A percentile compares a stretch with the other conserved stretches of the same genome.
phyloP scores from a whole-genome alignment of 805 yeast species.

The Starmerella bombicola region DNA sequence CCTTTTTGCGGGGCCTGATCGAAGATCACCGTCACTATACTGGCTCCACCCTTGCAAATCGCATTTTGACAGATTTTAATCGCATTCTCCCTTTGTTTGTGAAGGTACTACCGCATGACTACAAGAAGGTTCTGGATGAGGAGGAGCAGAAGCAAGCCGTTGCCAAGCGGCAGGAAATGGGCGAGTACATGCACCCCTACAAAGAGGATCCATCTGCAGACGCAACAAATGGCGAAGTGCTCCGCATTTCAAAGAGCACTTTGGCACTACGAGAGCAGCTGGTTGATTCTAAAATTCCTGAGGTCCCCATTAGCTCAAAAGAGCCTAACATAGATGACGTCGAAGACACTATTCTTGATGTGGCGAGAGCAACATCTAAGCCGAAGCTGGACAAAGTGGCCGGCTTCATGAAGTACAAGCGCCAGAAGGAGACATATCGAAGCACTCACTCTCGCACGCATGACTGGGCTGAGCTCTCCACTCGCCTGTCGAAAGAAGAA shows the following conservation, averaged over 20 bases:
- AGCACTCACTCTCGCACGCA: conserved; percentile 57
- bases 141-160: conserved; percentile 55
- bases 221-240: conserved; percentile 81
- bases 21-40: conserved; percentile 96
- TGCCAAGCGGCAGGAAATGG: conserved; percentile 47
- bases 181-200: conserved; percentile 48
- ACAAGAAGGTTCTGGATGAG: conserved; percentile 73
- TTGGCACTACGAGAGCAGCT: conserved; percentile 18
- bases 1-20: conserved; percentile 79
- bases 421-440: conserved; percentile 79
- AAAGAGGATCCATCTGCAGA: conserved; percentile 77
- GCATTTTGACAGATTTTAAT: conserved; percentile 75
- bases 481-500: conserved; percentile 72
- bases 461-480: conserved; percentile 88
- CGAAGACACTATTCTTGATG: conserved; percentile 75
- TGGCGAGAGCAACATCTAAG: conserved; percentile 42
- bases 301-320: conserved; percentile 6
- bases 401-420: conserved; percentile 89
- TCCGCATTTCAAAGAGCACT: conserved; percentile 29
- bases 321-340: conserved; percentile 85
- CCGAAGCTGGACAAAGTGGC: conserved; percentile 63
- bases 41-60: conserved; percentile 76
- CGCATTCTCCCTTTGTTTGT: conserved; percentile 78
- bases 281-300: conserved; percentile 1
- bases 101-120: conserved; percentile 84